Conservation (phyloP, 345 rosid species). For the Streptanthus diversifolius region DNA sequence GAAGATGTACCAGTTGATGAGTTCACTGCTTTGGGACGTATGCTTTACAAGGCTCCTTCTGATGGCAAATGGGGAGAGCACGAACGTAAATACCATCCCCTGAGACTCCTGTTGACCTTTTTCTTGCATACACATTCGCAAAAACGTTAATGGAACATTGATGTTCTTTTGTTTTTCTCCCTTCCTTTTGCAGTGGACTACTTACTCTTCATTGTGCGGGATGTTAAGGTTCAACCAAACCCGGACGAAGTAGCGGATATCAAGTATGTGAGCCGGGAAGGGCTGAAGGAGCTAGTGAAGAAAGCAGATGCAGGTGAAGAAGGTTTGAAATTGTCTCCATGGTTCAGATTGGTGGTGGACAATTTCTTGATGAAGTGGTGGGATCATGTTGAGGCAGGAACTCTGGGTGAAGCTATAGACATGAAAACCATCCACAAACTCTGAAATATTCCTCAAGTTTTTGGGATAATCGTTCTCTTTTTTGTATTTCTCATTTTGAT, state of each 20-base stretch:
- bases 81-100: slow-evolving; percentile 54
- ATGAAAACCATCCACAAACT: slow-evolving; percentile 85
- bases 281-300: slow-evolving; percentile 78
- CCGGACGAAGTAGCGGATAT: slow-evolving; percentile 86
- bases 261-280: slow-evolving; percentile 75
- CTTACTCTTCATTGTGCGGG: slow-evolving; percentile 81
- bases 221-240: slow-evolving; percentile 72
- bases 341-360: slow-evolving; percentile 94
- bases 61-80: slow-evolving; percentile 99
- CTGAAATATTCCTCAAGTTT: slow-evolving; percentile 11
- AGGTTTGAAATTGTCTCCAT: slow-evolving; percentile 82
- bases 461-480: not conserved
- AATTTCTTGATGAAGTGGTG: slow-evolving; percentile 97
- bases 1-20: slow-evolving; percentile 88
- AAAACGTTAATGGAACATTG: not conserved
- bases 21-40: slow-evolving; percentile 73
- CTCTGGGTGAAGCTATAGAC: slow-evolving; percentile 60
- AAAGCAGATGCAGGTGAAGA: slow-evolving; percentile 95
- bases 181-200: slow-evolving; percentile 72
- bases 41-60: slow-evolving; percentile 95
- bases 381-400: slow-evolving; percentile 85
- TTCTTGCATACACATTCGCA: not conserved
- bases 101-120: not conserved
- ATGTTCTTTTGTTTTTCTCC: not conserved
- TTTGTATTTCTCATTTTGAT: not conserved